Evolutionary conservation across 495 filamentous ascomycete genomes (phyloP), one percentile per base, ranked within the genome.

Genomic region (Hyaloscypha variabilis): DNA sequence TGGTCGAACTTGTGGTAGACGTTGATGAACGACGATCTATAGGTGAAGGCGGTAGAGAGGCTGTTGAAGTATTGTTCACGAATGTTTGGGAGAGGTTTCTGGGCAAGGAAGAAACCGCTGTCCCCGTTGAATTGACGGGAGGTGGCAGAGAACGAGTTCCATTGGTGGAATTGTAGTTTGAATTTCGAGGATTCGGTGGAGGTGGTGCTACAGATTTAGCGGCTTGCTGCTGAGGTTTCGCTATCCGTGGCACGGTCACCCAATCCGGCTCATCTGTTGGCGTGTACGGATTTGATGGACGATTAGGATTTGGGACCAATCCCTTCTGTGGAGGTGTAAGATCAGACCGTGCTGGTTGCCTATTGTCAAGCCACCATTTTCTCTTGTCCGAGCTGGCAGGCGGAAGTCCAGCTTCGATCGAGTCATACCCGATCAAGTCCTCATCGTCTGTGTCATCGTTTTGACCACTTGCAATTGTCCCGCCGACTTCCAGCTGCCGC

Each of bases 311-410:
- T 13, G 88, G 82, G 21, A 88, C 75, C 46, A 83, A 78, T 10
- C 82, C 83, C 28, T 78, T 76, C 26, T 79, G 77, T 2, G 93
- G 90, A 24, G 91, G 87, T 39, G 81, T 81, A 29, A 96, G 69
- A 17, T 75, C 80, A 24, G 93, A 94, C 64, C 88, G 88, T 10
- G 90, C 92, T 58, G 91, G 88, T 63, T 88, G 85, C 34, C 90
- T 90, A 74, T 92, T 91, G 58, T 96, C 90, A 29, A 98, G 79
- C 95, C 95, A 99, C 95, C 95, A 99, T 77, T 92, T 96, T 64
- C 88, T 84, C 36, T 85, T 82, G 72, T 97, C 93, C 4, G 93
- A 96, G 73, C 94, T 97, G 19, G 96, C 90, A 49, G 93, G 88
- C 21, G 96, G 95, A 19, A 97, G 78, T 17, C 89, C 92, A 2